phyloP scores from a whole-genome alignment of 1,284 basidiomycete genomes.

The Moniliophthora roreri region DNA sequence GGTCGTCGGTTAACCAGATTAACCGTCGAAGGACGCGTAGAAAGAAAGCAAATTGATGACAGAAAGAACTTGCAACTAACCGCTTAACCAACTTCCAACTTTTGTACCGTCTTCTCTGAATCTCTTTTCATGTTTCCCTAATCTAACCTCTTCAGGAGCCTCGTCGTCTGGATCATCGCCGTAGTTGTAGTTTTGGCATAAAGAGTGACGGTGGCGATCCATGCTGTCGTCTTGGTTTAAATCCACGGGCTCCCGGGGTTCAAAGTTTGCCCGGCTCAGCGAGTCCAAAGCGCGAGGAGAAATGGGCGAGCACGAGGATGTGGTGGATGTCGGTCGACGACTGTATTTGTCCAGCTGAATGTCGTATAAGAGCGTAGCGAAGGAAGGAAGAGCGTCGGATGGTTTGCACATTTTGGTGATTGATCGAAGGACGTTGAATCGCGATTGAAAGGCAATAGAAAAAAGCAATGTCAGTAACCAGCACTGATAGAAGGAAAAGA shows the following conservation, averaged over 20 bases:
- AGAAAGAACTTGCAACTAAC: constrained; percentile 19
- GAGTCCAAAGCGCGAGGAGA: not conserved
- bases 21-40: not conserved
- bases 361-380: not conserved
- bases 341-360: not conserved
- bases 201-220: no score
- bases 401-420: no score
- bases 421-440: no score
- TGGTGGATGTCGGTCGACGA: no score
- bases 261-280: not conserved
- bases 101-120: constrained; percentile 12
- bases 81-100: constrained; percentile 37
- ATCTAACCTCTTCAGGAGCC: not conserved
- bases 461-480: no score
- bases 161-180: no score
- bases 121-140: constrained; percentile 15
- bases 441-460: no score
- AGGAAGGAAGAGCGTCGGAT: not conserved
- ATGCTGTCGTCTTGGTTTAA: no score
- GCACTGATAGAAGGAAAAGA: no score
- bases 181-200: no score
- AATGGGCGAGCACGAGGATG: not conserved
- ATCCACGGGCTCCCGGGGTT: no score
- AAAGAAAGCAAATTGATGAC: constrained; percentile 1
- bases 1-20: no score